These are phyloP conservation scores for Fusarium coffeatum DNA, from an alignment of 2,329 filamentous ascomycete genomes.

Conservation along the genomic window DNA sequence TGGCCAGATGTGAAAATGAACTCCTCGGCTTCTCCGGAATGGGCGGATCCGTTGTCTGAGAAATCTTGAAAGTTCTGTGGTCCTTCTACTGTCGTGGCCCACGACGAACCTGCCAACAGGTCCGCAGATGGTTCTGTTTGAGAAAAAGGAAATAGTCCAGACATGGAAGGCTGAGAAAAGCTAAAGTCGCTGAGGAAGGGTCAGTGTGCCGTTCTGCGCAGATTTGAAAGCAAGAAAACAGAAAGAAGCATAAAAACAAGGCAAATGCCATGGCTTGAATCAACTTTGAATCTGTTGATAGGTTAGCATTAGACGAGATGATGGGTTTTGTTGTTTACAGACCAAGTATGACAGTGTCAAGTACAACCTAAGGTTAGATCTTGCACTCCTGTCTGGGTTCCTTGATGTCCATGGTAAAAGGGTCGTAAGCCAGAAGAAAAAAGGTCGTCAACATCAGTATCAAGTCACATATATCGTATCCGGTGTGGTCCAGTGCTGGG, in stretches of 20 bases:
- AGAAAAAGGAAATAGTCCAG: slow-evolving; percentile 68
- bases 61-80: slow-evolving; percentile 69
- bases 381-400: slow-evolving; percentile 39
- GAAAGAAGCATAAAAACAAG: slow-evolving; percentile 46
- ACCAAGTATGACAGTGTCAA: slow-evolving; percentile 43
- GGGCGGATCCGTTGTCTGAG: slow-evolving; percentile 62
- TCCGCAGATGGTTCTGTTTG: slow-evolving; percentile 69
- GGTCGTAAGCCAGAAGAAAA: not conserved
- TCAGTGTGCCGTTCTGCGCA: slow-evolving; percentile 68
- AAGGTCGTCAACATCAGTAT: slow-evolving; percentile 23
- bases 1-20: slow-evolving; percentile 66
- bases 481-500: slow-evolving; percentile 18
- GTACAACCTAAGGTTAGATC: slow-evolving; percentile 13
- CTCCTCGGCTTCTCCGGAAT: slow-evolving; percentile 66
- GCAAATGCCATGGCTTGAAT: slow-evolving; percentile 53
- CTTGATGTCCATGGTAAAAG: slow-evolving; percentile 11
- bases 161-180: slow-evolving; percentile 64
- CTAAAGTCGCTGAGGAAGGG: slow-evolving; percentile 66
- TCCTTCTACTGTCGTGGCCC: slow-evolving; percentile 68
- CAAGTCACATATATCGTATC: slow-evolving; percentile 30
- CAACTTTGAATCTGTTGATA: slow-evolving; percentile 67
- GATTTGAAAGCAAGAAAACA: slow-evolving; percentile 50
- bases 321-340: slow-evolving; percentile 37
- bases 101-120: slow-evolving; percentile 65
- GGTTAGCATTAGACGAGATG: slow-evolving; percentile 45